These are phyloP conservation scores for Podospora pseudocomata DNA, from an alignment of 495 filamentous ascomycete genomes.

Conservation along the genomic window DNA sequence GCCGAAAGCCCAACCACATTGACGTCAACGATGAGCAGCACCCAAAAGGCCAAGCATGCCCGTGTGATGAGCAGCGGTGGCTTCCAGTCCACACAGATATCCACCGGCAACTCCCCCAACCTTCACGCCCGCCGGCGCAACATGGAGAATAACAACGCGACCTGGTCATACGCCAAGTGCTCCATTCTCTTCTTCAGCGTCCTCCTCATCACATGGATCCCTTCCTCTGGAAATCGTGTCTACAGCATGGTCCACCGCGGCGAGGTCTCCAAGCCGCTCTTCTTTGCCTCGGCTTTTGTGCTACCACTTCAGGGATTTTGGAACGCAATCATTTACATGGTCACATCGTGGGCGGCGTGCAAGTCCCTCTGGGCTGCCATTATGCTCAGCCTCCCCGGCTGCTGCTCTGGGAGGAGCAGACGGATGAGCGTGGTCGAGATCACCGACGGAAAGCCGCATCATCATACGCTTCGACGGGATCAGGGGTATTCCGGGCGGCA, in stretches of 20 bases:
- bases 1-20: background rate
- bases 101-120: constrained; percentile 9
- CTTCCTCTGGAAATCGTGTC: constrained; percentile 74
- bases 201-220: constrained; percentile 80
- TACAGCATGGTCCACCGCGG: constrained; percentile 60
- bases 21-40: background rate
- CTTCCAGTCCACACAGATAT: background rate
- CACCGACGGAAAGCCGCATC: background rate
- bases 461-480: background rate
- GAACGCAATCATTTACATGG: constrained; percentile 77
- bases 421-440: constrained; percentile 14
- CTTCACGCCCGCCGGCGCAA: constrained; percentile 22
- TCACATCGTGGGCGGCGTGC: constrained; percentile 55
- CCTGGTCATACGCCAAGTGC: constrained; percentile 79
- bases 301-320: constrained; percentile 84
- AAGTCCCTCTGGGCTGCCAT: constrained; percentile 26
- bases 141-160: constrained; percentile 48
- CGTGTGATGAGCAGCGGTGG: constrained; percentile 1
- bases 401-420: constrained; percentile 2
- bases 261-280: constrained; percentile 54
- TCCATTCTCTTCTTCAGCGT: constrained; percentile 83
- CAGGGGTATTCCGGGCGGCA: background rate
- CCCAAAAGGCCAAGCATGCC: background rate
- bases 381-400: background rate
- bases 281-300: constrained; percentile 68